phyloP scores from a whole-genome alignment of 768 basidiomycete species.

The Pleurotus tuoliensis region DNA sequence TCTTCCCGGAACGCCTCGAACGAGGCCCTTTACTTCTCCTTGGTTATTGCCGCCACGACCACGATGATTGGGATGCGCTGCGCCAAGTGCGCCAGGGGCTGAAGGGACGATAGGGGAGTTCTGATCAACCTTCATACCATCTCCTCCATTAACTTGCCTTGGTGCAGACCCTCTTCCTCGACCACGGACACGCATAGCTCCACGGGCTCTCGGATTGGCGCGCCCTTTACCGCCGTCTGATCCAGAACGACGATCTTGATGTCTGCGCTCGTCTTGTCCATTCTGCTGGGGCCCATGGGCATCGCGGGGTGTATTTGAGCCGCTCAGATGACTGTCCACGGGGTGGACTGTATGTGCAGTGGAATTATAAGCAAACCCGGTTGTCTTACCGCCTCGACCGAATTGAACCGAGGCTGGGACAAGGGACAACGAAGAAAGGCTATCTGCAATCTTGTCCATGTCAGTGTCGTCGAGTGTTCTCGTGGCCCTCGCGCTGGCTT shows the following conservation, averaged over 20 bases:
- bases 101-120: not conserved
- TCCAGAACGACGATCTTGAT: not conserved
- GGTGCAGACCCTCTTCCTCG: not conserved
- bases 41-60: not conserved
- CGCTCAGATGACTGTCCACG: not conserved
- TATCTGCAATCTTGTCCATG: conserved; percentile 47
- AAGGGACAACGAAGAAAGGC: conserved; percentile 48
- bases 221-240: not conserved
- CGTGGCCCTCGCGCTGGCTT: conserved; percentile 16
- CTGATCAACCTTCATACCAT: not conserved
- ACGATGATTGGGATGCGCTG: not conserved
- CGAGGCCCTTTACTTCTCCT: not conserved
- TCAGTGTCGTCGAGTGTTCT: conserved; percentile 16
- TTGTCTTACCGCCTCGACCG: conserved; percentile 62
- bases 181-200: not conserved
- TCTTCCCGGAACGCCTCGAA: not conserved
- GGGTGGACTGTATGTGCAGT: not conserved
- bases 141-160: not conserved
- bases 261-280: not conserved
- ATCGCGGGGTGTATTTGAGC: not conserved
- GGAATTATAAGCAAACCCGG: conserved; percentile 38
- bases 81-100: not conserved
- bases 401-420: conserved; percentile 71
- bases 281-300: not conserved
- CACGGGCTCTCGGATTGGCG: not conserved